Percentiles rank a stretch among this genome's conserved stretches.
Evolutionary conservation across 192 early-diverging fungal species (phyloP).

Genomic region (Dimargaris cristalligena): DNA sequence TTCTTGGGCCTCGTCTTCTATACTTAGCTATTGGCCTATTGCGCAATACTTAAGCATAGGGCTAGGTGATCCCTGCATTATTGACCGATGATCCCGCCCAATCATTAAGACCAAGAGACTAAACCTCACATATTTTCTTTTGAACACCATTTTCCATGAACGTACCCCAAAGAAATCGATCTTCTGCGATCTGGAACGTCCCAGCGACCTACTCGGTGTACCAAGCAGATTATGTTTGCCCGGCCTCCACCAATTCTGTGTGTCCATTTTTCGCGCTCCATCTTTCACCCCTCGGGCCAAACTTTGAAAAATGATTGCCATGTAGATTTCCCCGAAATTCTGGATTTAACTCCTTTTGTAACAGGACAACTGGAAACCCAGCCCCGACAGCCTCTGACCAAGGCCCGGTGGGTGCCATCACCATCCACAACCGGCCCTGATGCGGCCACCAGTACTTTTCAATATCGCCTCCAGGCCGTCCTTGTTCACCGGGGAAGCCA

Average conservation of each 20-base stretch:
- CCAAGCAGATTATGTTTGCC: constrained; percentile 70
- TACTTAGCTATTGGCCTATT: background rate
- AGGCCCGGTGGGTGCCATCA: constrained; percentile 6
- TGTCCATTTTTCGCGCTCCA: constrained; percentile 71
- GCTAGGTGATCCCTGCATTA: background rate
- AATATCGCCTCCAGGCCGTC: constrained; percentile 43
- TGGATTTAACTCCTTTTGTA: constrained; percentile 55
- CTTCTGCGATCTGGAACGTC: constrained; percentile 25
- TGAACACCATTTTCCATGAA: background rate
- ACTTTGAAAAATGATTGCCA: constrained; percentile 67
- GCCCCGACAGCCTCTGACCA: constrained; percentile 37
- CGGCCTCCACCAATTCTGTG: constrained; percentile 57
- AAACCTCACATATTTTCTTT: background rate
- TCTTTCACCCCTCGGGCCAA: constrained; percentile 51
- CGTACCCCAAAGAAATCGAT: constrained; percentile 12
- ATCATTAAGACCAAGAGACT: background rate
- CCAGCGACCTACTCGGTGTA: constrained; percentile 17
- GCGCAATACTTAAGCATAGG: background rate
- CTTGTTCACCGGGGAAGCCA: constrained; percentile 59
- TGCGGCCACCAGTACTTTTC: background rate
- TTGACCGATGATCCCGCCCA: background rate
- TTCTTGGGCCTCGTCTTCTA: no score
- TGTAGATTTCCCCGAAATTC: constrained; percentile 58
- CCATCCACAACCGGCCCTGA: constrained; percentile 7
- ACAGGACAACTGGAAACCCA: constrained; percentile 38